These are phyloP conservation scores for Xylariaceae sp. DNA, from an alignment of 2,329 filamentous ascomycete species.

Conservation along the genomic window DNA sequence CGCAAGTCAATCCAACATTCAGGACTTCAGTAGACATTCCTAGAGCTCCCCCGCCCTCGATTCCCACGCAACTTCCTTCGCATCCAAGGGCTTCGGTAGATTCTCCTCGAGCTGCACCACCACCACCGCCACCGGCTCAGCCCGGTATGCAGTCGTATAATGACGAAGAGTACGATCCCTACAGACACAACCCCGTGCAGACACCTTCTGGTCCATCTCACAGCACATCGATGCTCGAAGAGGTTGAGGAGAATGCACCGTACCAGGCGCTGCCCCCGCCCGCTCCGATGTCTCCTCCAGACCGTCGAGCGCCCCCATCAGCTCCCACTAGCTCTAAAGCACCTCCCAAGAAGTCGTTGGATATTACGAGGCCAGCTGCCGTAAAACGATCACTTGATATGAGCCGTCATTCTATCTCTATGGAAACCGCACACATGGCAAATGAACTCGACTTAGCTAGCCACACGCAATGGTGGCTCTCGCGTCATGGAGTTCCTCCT, in stretches of 20 bases:
- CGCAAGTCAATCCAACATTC: slow-evolving; percentile 46
- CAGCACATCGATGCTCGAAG: slow-evolving; percentile 39
- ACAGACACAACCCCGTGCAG: slow-evolving; percentile 45
- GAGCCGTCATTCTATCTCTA: slow-evolving; percentile 63
- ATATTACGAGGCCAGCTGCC: slow-evolving; percentile 51
- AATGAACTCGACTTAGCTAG: slow-evolving; percentile 76
- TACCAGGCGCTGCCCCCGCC: slow-evolving; percentile 40
- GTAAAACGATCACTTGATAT: slow-evolving; percentile 66
- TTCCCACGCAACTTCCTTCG: slow-evolving; percentile 15
- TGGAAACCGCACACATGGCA: slow-evolving; percentile 80
- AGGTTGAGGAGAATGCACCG: slow-evolving; percentile 45
- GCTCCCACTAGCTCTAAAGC: slow-evolving; percentile 36
- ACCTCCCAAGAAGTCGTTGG: slow-evolving; percentile 55
- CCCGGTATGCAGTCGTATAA: slow-evolving; percentile 35
- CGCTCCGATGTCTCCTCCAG: slow-evolving; percentile 39
- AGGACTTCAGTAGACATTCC: slow-evolving; percentile 67
- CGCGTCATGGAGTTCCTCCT: slow-evolving; percentile 73
- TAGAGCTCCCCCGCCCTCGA: slow-evolving; percentile 42
- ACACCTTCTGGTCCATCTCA: slow-evolving; percentile 30
- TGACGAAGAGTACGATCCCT: slow-evolving; percentile 67
- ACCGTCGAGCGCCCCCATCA: slow-evolving; percentile 42
- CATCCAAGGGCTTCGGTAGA: slow-evolving; percentile 16
- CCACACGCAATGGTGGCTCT: slow-evolving; percentile 80
- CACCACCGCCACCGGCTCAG: slow-evolving; percentile 18
- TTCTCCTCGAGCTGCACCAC: slow-evolving; percentile 18